phyloP scores from a whole-genome alignment of 345 rosid species.

The Eucalyptus paniculata region DNA sequence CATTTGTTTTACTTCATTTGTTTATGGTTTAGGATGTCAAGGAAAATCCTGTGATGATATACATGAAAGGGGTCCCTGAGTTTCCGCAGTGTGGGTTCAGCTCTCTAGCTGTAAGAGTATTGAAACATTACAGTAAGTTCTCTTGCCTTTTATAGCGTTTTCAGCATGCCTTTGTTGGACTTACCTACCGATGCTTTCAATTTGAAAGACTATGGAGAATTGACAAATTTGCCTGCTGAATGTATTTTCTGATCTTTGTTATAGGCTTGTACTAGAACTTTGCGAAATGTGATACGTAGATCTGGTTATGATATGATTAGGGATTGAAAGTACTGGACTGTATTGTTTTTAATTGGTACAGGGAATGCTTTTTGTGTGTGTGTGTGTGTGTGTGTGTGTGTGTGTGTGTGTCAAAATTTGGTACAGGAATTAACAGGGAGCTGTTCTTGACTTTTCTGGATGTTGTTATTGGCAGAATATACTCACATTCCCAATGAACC shows the following conservation, averaged over 20 bases:
- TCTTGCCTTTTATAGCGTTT: not conserved
- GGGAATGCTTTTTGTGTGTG: too few species aligned
- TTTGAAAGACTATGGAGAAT: not conserved
- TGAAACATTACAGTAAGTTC: constrained; percentile 65
- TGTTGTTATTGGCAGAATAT: not conserved
- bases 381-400: too few species aligned
- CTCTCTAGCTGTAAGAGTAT: constrained; percentile 74
- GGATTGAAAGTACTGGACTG: not conserved
- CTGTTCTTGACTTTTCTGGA: not conserved
- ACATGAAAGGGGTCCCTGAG: constrained; percentile 96
- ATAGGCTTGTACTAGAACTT: not conserved
- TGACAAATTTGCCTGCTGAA: not conserved
- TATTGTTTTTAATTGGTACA: not conserved
- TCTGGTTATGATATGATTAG: not conserved
- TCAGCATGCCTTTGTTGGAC: not conserved
- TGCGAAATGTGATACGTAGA: not conserved
- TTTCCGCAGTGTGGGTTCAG: constrained; percentile 95
- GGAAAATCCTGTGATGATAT: constrained; percentile 80
- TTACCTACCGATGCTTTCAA: not conserved
- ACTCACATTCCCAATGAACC: not conserved
- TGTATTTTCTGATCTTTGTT: not conserved
- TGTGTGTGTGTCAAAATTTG: too few species aligned
- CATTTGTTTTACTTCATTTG: not conserved
- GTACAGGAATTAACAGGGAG: not conserved
- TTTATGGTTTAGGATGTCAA: constrained; percentile 54